These are phyloP conservation scores for Bidens hawaiensis DNA, from an alignment of 140 eudicot genomes.

Conservation along the genomic window DNA sequence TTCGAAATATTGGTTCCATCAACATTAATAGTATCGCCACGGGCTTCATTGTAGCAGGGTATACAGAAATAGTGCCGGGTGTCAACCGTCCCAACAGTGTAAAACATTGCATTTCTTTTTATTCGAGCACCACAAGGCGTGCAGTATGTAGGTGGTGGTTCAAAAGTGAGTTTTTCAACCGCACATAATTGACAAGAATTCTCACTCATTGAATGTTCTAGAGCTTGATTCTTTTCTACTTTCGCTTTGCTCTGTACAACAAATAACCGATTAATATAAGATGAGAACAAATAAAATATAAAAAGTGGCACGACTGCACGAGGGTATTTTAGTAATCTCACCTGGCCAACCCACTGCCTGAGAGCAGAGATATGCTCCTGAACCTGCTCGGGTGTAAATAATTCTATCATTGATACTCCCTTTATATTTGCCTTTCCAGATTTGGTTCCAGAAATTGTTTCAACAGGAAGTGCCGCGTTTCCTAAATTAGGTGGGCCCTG, in stretches of 20 bases:
- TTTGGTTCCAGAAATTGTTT: slow-evolving; percentile 50
- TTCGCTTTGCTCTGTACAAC: slow-evolving; percentile 82
- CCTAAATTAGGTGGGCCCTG: slow-evolving; percentile 40
- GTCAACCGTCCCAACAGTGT: slow-evolving; percentile 83
- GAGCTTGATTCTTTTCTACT: slow-evolving; percentile 93
- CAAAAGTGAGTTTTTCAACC: slow-evolving; percentile 90
- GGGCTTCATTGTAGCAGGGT: slow-evolving; percentile 82
- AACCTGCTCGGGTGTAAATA: slow-evolving; percentile 94
- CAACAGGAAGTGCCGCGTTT: slow-evolving; percentile 42
- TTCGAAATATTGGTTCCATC: slow-evolving; percentile 70
- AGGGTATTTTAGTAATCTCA: slow-evolving; percentile 20
- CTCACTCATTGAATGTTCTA: slow-evolving; percentile 89
- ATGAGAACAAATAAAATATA: background rate
- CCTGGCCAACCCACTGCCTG: slow-evolving; percentile 99
- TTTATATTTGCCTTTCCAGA: slow-evolving; percentile 86
- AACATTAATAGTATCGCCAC: slow-evolving; percentile 76
- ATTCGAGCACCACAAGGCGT: slow-evolving; percentile 90
- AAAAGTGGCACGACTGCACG: background rate
- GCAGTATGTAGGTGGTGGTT: slow-evolving; percentile 97
- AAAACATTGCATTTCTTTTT: slow-evolving; percentile 88
- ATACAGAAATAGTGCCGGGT: slow-evolving; percentile 82
- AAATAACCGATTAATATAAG: slow-evolving; percentile 2
- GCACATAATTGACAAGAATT: slow-evolving; percentile 98
- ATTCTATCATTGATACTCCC: slow-evolving; percentile 89
- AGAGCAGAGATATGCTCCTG: slow-evolving; percentile 84